These are phyloP conservation scores for Abortiporus biennis DNA, from an alignment of 1,284 basidiomycete species.

Conservation along the genomic window DNA sequence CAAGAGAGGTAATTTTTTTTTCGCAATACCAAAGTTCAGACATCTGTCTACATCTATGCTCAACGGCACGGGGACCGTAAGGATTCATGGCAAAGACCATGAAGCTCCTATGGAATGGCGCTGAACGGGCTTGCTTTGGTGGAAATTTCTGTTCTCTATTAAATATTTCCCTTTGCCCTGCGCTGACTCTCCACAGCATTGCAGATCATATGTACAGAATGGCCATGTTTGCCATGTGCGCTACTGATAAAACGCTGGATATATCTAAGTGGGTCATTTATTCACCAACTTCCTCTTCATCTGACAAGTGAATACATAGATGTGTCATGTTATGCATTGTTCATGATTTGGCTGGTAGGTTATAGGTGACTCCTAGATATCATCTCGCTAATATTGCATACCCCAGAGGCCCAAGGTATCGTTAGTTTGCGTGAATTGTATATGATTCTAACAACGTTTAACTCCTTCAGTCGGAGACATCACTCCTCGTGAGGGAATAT, in stretches of 20 bases:
- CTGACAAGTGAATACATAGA: conserved; percentile 33
- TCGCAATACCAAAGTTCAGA: too few species aligned
- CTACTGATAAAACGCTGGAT: conserved; percentile 66
- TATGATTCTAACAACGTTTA: neutral
- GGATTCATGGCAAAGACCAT: too few species aligned
- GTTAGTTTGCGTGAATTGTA: neutral
- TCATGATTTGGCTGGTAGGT: conserved; percentile 75
- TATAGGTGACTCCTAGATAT: too few species aligned
- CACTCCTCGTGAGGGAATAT: conserved; percentile 82
- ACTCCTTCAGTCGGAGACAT: conserved; percentile 79
- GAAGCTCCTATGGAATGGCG: too few species aligned
- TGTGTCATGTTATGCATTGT: conserved; percentile 88
- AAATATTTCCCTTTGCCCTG: neutral
- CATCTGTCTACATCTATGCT: too few species aligned
- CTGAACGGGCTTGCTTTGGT: neutral
- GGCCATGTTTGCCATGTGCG: conserved; percentile 87
- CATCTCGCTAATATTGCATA: too few species aligned
- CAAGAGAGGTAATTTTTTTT: conserved; percentile 70
- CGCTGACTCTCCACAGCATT: conserved; percentile 51
- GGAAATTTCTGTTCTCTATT: conserved; percentile 3
- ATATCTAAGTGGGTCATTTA: conserved; percentile 55
- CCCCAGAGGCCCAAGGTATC: conserved; percentile 83
- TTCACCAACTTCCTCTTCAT: neutral
- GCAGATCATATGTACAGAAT: conserved; percentile 98
- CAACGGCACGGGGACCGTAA: too few species aligned